Base-by-base conservation (phyloP, 768 basidiomycete genomes). In the Rhizopogon salebrosus region DNA sequence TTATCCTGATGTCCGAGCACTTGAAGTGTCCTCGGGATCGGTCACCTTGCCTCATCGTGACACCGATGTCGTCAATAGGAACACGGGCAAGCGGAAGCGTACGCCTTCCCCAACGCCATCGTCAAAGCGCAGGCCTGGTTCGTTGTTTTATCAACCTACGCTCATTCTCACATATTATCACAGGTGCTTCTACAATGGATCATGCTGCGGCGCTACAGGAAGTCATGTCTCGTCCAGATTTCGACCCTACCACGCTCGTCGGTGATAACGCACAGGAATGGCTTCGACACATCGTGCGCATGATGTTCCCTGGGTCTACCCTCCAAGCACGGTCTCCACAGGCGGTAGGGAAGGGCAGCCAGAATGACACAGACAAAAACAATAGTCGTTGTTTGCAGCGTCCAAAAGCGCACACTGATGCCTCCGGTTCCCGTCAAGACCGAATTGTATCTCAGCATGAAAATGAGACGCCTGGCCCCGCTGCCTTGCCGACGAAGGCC, bases 281-380 rank as follows among this genome's bases (percentile, higher is more conserved):
- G 79, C 74, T 82, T 36, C 68, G 64, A 20, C 60, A 77, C 14
- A 64, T 84, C 52, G 61, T 88, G 43, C 64, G 74, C 23, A 64
- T 68, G n/a, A 88, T 88, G 83, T 89, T 89, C 60, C 80, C 83
- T 31, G 73, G 65, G 6, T 71, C 75, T 22, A 52, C 37, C 20
- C 22, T 18, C 46, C 56, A 42, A 52, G 54, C 54, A 8, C 42
- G 11, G 29, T 9, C 29, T 31, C 29, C 51, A 9, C 6, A 35
- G 49, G 36, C 53, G 56, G 48, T 56, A 53, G 46, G 58, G 52
- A 51, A 41, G 38, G 27, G 41, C 38, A 10, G 7, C 40, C 24
- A 52, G 39, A 40, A 49, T 31, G 51, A 37, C 41, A 50, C 51
- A 42, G 55, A 48, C 20, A 53, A 55, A 10, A 61, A 49, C 51